These are phyloP conservation scores for Centella asiatica DNA, from an alignment of 129 eudicot genomes.

Conservation along the genomic window DNA sequence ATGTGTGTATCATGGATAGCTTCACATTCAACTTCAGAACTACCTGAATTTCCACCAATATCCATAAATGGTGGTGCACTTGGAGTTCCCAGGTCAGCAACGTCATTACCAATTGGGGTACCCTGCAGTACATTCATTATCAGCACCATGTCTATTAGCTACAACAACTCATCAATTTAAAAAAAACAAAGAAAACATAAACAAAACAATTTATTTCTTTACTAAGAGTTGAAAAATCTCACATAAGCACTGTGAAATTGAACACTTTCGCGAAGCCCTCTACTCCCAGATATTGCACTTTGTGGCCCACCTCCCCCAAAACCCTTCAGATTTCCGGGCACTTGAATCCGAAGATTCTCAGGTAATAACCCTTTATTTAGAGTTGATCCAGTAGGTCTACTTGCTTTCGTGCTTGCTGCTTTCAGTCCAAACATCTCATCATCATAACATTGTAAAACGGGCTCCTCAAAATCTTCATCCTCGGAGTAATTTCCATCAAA, in stretches of 20 bases:
- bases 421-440: slow-evolving; percentile 24
- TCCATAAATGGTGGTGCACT: slow-evolving; percentile 88
- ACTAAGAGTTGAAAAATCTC: slow-evolving; percentile 19
- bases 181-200: neutral
- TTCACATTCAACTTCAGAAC: slow-evolving; percentile 31
- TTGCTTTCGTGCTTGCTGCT: slow-evolving; percentile 2
- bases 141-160: neutral
- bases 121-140: slow-evolving; percentile 35
- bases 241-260: slow-evolving; percentile 67
- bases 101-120: slow-evolving; percentile 38
- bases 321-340: slow-evolving; percentile 41
- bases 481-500: slow-evolving; percentile 49
- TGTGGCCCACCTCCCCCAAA: slow-evolving; percentile 30
- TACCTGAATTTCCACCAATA: slow-evolving; percentile 20
- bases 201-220: neutral
- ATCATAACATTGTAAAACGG: slow-evolving; percentile 10
- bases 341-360: slow-evolving; percentile 56
- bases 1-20: slow-evolving; percentile 20
- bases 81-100: slow-evolving; percentile 67
- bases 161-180: neutral
- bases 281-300: slow-evolving; percentile 39
- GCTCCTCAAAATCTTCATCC: slow-evolving; percentile 35
- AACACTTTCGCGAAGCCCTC: slow-evolving; percentile 32
- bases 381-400: slow-evolving; percentile 29
- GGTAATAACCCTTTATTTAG: slow-evolving; percentile 57